These are phyloP conservation scores for Vitis hybrid DNA, from an alignment of 177 flowering plant genomes.

Conservation along the genomic window DNA sequence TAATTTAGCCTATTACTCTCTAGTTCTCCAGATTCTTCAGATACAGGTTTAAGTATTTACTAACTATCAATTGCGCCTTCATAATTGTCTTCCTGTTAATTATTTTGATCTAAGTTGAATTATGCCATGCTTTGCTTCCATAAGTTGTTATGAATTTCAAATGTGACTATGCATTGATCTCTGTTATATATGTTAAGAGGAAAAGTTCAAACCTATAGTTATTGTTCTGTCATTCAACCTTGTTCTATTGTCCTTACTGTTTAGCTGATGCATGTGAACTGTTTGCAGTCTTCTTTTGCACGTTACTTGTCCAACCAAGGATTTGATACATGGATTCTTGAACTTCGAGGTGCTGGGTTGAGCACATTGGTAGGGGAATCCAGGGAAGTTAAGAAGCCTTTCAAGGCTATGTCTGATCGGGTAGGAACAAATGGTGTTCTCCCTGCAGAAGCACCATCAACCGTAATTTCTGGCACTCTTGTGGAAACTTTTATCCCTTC, in stretches of 20 bases:
- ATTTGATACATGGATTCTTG: conserved; percentile 92
- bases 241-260: background rate
- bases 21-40: too few species aligned
- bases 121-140: too few species aligned
- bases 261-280: conserved; percentile 3
- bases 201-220: background rate
- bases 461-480: background rate
- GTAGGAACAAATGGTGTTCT: conserved; percentile 20
- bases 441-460: conserved; percentile 7
- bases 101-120: too few species aligned
- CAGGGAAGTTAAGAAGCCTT: conserved; percentile 29
- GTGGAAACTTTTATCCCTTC: conserved; percentile 22
- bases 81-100: too few species aligned
- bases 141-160: too few species aligned
- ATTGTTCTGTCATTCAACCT: background rate
- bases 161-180: too few species aligned
- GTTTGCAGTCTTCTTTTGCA: conserved; percentile 82
- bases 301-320: conserved; percentile 84
- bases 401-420: conserved; percentile 26
- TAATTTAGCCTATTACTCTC: too few species aligned
- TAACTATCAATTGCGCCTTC: too few species aligned
- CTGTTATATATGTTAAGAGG: too few species aligned
- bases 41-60: too few species aligned
- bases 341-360: conserved; percentile 87
- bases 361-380: conserved; percentile 40